Evolutionary conservation across 768 basidiomycete species (phyloP), one percentile per base, ranked within the genome.

Genomic region (Phanerodontia chrysosporium): DNA sequence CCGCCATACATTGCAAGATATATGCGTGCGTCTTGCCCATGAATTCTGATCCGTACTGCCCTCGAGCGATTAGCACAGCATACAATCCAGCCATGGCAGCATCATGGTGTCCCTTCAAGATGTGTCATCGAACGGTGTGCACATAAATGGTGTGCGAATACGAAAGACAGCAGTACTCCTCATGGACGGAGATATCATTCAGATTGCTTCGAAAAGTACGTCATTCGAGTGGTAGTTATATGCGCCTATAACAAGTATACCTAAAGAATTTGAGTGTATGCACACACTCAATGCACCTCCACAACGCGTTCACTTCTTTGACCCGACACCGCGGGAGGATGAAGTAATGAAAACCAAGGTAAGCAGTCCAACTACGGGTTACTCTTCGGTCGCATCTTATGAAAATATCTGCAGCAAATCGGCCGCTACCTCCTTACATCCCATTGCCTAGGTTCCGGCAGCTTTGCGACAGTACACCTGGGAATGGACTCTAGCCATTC

Each of bases 91-190:
- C 25, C 80, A 79, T 4, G 91, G 89, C 36, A 87, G 87, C 2
- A 75, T 89, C 32, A 85, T 91, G 63, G 78, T 92, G 53, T 91
- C 91, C 4, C 92, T 90, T 65, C 86, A 91, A 74, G 91, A 92
- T 69, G 36, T 84, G 25, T 93, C 91, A 1, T 83, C 86, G 21
- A 92, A 93, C 60, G 91, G 91, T 1, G 73, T 91, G 36, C 69
- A 80, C 29, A 75, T 92, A 49, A 93, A 93, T 64, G 85, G 81
- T 0, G 81, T 89, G 65, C 78, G 79, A 49, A 83, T 92, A 39
- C 79, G 80, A 52, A 90, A 86, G 67, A 74, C 80, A 0, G 83
- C 84, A 0, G 80, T 87, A 24, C 86, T 93, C 55, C 74, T 93
- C 14, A 85, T 89, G 86, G 81, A 93, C 65, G 87, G 89, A 7